Percentiles rank a stretch among this genome's conserved stretches.
Evolutionary conservation across 306 rosid species (phyloP).

Genomic region (Herpetospermum pedunculosum): DNA sequence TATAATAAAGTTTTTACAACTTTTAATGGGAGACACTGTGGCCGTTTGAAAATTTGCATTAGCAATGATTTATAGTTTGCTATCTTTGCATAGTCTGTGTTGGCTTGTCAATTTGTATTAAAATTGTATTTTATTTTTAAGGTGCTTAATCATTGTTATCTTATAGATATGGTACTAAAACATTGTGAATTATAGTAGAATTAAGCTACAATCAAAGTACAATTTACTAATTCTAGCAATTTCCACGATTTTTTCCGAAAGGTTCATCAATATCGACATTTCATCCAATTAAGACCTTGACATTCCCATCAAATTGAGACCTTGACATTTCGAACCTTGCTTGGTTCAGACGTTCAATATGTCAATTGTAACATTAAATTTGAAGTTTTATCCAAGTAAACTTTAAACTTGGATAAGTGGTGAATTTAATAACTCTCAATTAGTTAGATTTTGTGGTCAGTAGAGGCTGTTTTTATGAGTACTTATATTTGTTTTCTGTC

Average conservation of each 20-base stretch:
- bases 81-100: not conserved
- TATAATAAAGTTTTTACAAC: not conserved
- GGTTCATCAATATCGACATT: no score
- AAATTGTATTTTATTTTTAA: no score
- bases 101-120: not conserved
- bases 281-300: no score
- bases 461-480: not conserved
- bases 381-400: not conserved
- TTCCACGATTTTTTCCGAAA: no score
- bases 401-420: not conserved
- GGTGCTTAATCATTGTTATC: no score
- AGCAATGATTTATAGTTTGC: not conserved
- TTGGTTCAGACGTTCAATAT: no score
- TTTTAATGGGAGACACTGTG: not conserved
- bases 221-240: no score
- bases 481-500: not conserved
- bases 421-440: not conserved
- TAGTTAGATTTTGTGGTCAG: not conserved
- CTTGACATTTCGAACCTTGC: no score
- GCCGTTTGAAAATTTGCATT: not conserved
- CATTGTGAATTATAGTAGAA: no score
- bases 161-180: no score
- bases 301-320: no score
- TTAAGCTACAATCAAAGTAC: no score
- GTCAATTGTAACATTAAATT: not conserved